Percentiles rank a stretch among this genome's conserved stretches.
Conservation (phyloP, 139 green algal species). For the Microglena sp. region DNA sequence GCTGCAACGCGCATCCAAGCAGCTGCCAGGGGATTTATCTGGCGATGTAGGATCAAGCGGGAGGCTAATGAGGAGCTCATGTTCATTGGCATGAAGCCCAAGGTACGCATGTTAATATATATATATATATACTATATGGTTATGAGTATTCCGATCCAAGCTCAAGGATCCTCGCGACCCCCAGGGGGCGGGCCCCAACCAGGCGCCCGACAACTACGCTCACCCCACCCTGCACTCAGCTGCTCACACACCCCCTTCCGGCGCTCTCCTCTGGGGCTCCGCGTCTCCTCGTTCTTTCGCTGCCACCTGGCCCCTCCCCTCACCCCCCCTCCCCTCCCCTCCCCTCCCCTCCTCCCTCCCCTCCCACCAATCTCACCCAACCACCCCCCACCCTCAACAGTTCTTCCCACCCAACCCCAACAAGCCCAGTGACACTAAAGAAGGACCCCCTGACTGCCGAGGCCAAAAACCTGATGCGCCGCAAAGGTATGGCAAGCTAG, state of each 20-base stretch:
- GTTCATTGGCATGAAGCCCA: constrained; percentile 77
- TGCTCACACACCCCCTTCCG: no score
- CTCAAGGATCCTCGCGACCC: neutral
- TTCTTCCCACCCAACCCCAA: neutral
- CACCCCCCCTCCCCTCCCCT: neutral
- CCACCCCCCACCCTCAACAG: neutral
- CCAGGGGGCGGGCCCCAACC: neutral
- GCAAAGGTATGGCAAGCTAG: constrained; percentile 63
- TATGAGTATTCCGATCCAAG: neutral
- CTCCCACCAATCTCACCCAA: neutral
- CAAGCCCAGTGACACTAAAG: constrained; percentile 33
- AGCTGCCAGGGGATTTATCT: constrained; percentile 51
- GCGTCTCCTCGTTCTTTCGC: neutral
- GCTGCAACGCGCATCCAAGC: constrained; percentile 67
- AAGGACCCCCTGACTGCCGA: constrained; percentile 43
- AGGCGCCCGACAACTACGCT: neutral
- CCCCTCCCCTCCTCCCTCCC: neutral
- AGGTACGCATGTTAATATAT: constrained; percentile 15
- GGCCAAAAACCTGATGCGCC: constrained; percentile 43
- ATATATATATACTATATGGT: neutral
- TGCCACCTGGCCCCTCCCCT: neutral
- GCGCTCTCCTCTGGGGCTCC: neutral
- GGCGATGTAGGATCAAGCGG: constrained; percentile 33
- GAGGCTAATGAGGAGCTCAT: constrained; percentile 59
- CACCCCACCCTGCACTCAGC: neutral